Evolutionary conservation across 2,329 filamentous ascomycete species (phyloP), one percentile per base, ranked within the genome.

Genomic region (Alternaria sp.): DNA sequence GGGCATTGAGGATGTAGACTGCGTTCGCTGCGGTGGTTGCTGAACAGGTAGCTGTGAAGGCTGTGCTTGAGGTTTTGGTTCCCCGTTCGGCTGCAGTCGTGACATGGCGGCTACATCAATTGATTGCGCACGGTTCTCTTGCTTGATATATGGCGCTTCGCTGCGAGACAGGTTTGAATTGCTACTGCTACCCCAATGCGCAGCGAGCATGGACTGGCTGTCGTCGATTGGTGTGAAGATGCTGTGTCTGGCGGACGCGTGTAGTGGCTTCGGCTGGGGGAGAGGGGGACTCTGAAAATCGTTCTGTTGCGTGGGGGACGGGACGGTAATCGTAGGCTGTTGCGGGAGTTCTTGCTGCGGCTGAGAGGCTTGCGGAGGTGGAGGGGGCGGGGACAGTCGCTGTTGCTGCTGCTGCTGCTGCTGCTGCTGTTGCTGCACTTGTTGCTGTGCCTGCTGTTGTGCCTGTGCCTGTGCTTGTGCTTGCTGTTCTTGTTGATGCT

Each of bases 171-270:
- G 74, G 49, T 85, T 79, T 65, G 82, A 82, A 32, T 61, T 66
- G 49, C 46, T 68, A 3, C 86, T 83, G 9, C 87, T 73, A 26
- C 81, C 82, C 82, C 82, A 89, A 76, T 97, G 93, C 66, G 94
- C 92, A 12, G 92, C 93, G 43, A 97, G 81, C 59, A 97, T 90
- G 1, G 94, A 97, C 49, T 92, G 87, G 70, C 91, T 93, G 75
- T 97, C 94, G 71, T 98, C 95, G 64, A 99, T 96, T 0, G 95
- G 95, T 0, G 95, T 99, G 75, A 98, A 98, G 61, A 99, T 98
- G 77, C 94, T 97, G 59, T 94, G 90, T 22, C 90, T 90, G 76
- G 94, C 94, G 34, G 84, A 80, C 34, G 81, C 78, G 7, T 84
- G 83, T 3, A 86, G 69, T 6, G 91, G 89, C 71, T 90, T 91